A percentile compares a stretch with the other conserved stretches of the same genome.
These are phyloP conservation scores for Fomitopsis betulina DNA, from an alignment of 1,284 basidiomycete species.

Conservation along the genomic window DNA sequence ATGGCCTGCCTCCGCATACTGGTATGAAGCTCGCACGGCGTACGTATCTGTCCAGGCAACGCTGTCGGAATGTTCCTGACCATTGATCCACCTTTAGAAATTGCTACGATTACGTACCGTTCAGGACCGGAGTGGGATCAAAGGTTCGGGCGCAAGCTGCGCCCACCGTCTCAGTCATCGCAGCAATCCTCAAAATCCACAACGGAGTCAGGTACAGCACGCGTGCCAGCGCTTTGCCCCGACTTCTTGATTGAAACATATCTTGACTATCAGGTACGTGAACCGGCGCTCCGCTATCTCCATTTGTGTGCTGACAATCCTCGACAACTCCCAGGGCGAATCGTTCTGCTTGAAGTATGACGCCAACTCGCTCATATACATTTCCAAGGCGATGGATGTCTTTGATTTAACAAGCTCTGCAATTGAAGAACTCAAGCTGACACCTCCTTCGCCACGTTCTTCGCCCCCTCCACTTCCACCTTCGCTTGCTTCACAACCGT, in stretches of 20 bases:
- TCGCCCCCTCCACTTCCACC: constrained; percentile 23
- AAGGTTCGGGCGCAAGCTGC: constrained; percentile 83
- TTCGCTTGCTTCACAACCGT: constrained; percentile 24
- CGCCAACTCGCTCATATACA: constrained; percentile 97
- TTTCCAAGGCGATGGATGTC: constrained; percentile 98
- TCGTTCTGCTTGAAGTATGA: constrained; percentile 99
- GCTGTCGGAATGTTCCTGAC: background rate
- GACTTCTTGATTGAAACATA: constrained; percentile 99
- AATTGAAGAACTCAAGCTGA: constrained; percentile 62
- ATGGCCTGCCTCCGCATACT: constrained; percentile 89
- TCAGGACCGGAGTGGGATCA: constrained; percentile 99
- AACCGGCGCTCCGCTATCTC: background rate
- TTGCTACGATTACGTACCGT: constrained; percentile 98
- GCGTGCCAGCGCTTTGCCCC: constrained; percentile 81
- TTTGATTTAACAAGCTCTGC: constrained; percentile 92
- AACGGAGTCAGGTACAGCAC: constrained; percentile 30
- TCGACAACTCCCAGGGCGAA: constrained; percentile 55
- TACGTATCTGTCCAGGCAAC: constrained; percentile 37
- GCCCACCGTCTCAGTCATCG: constrained; percentile 33
- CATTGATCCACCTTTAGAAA: constrained; percentile 53
- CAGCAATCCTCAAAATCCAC: constrained; percentile 20
- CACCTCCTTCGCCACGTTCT: constrained; percentile 26
- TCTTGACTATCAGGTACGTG: constrained; percentile 84
- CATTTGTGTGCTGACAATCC: background rate
- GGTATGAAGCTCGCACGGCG: constrained; percentile 99